phyloP scores from a whole-genome alignment of 768 basidiomycete genomes.

The Pleurotus sapidus region DNA sequence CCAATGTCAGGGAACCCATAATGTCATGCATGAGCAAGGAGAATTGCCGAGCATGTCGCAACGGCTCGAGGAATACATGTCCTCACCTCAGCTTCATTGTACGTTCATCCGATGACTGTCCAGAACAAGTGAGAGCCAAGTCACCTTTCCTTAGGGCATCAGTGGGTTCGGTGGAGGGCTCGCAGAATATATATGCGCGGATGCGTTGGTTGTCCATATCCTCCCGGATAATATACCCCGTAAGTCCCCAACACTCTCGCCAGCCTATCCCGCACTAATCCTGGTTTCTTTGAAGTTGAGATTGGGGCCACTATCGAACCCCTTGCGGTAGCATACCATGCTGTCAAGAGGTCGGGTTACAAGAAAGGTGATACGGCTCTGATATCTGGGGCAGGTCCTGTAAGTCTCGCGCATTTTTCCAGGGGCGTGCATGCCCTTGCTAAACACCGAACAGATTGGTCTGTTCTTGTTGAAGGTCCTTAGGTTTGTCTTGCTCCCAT shows the following conservation, averaged over 20 bases:
- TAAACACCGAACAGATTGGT: constrained; percentile 28
- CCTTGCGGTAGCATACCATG: constrained; percentile 43
- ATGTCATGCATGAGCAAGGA: constrained; percentile 32
- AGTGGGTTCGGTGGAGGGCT: constrained; percentile 41
- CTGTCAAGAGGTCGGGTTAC: constrained; percentile 38
- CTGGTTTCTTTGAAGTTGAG: constrained; percentile 31
- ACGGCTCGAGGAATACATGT: constrained; percentile 32
- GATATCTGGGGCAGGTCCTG: constrained; percentile 43
- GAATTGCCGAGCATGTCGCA: constrained; percentile 30
- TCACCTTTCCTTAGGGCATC: constrained; percentile 24
- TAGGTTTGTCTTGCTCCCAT: constrained; percentile 16
- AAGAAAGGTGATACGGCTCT: constrained; percentile 35
- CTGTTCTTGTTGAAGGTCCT: constrained; percentile 35
- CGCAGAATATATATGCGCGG: constrained; percentile 35
- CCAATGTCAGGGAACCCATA: constrained; percentile 34
- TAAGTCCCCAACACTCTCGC: constrained; percentile 16
- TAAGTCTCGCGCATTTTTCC: constrained; percentile 16
- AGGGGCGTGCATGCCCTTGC: neutral
- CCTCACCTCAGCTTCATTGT: constrained; percentile 31
- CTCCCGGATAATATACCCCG: constrained; percentile 35
- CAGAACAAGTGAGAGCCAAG: neutral
- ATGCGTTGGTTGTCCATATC: constrained; percentile 31
- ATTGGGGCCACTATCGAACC: constrained; percentile 47
- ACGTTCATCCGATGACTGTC: constrained; percentile 11
- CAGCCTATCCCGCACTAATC: neutral